Conservation (phyloP, 2,329 filamentous ascomycete species). For the Pseudogymnoascus verrucosus region DNA sequence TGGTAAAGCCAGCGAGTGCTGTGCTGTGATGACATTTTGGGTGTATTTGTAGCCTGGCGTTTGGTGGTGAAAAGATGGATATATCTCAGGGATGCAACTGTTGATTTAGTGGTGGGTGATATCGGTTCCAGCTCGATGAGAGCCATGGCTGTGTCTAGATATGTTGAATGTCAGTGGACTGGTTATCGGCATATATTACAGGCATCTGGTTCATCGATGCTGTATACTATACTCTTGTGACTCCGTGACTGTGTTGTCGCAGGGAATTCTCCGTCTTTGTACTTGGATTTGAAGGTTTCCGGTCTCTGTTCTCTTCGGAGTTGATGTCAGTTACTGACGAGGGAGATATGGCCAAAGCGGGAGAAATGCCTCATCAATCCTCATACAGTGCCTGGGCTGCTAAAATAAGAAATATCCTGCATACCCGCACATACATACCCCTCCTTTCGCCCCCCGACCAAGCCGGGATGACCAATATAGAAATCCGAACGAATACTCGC, state of each 20-base stretch:
- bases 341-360: too few relatives aligned
- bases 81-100: neutral
- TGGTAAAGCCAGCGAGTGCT: neutral
- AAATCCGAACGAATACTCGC: neutral
- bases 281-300: neutral
- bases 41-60: constrained; percentile 5
- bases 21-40: neutral
- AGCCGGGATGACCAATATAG: neutral
- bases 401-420: neutral
- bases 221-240: neutral
- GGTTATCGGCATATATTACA: neutral
- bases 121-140: neutral
- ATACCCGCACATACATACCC: neutral
- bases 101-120: neutral
- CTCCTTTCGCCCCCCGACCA: neutral
- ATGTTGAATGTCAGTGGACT: neutral
- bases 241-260: neutral
- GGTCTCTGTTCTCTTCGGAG: neutral
- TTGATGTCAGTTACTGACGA: neutral
- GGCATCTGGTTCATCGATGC: neutral
- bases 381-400: neutral
- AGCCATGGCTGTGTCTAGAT: neutral
- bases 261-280: neutral
- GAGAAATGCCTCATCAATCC: neutral
- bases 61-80: neutral